phyloP scores from a whole-genome alignment of 257 asterid species.

The Nicotiana sylvestris region DNA sequence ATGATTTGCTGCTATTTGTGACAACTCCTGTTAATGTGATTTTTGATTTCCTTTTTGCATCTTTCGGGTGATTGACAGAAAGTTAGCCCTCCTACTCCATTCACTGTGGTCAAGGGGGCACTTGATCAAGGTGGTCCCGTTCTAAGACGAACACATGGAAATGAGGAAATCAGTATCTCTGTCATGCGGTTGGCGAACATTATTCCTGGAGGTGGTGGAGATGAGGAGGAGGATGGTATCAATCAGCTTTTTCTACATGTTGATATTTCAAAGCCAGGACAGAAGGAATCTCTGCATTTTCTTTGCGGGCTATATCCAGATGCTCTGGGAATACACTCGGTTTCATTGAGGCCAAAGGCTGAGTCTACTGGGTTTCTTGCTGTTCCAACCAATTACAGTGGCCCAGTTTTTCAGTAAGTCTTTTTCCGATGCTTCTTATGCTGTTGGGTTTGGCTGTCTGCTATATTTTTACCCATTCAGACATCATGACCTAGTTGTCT shows the following conservation, averaged over 20 bases:
- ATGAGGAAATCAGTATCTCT: slow-evolving; percentile 75
- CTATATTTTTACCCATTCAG: not conserved
- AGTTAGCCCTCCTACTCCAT: slow-evolving; percentile 89
- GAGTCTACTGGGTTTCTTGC: slow-evolving; percentile 51
- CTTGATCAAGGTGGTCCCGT: slow-evolving; percentile 75
- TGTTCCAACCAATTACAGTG: slow-evolving; percentile 54
- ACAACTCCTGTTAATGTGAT: not conserved
- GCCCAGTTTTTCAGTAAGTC: slow-evolving; percentile 87
- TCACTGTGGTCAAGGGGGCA: slow-evolving; percentile 75
- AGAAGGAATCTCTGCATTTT: slow-evolving; percentile 61
- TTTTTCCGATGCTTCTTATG: slow-evolving; percentile 2
- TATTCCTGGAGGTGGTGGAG: slow-evolving; percentile 58
- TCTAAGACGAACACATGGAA: slow-evolving; percentile 51
- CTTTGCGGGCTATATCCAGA: slow-evolving; percentile 93
- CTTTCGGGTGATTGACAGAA: slow-evolving; percentile 43
- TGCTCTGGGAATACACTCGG: slow-evolving; percentile 95
- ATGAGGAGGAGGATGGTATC: slow-evolving; percentile 39
- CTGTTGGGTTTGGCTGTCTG: not conserved
- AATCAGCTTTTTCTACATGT: slow-evolving; percentile 80
- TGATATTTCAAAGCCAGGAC: slow-evolving; percentile 75
- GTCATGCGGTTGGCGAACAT: slow-evolving; percentile 72
- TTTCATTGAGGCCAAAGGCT: slow-evolving; percentile 55
- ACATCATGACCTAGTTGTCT: not conserved
- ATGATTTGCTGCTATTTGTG: not conserved
- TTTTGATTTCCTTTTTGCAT: not conserved